phyloP scores from a whole-genome alignment of 371 early-diverging fungal genomes.

The Mucor mucedo region DNA sequence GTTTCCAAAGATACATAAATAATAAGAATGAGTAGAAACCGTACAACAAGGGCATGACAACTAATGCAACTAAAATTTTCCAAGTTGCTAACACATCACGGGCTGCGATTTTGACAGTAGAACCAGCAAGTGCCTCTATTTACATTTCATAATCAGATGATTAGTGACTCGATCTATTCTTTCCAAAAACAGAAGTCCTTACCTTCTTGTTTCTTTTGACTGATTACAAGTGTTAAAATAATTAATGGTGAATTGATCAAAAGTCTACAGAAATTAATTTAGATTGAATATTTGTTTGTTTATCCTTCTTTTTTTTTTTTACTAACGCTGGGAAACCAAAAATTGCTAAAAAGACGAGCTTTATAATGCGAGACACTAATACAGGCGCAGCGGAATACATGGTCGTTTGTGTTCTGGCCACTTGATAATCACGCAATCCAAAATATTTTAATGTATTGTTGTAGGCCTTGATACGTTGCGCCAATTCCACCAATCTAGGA shows the following conservation, averaged over 20 bases:
- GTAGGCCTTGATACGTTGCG: conserved; percentile 72
- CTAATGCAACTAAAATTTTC: conserved; percentile 76
- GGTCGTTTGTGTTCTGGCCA: conserved; percentile 66
- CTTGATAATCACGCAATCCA: conserved; percentile 88
- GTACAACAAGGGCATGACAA: conserved; percentile 67
- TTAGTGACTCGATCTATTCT: not conserved
- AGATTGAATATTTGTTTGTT: conserved; percentile 6
- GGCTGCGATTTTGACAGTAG: conserved; percentile 84
- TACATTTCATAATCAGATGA: conserved; percentile 19
- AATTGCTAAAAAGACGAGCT: conserved; percentile 62
- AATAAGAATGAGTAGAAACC: conserved; percentile 56
- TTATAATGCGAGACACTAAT: conserved; percentile 58
- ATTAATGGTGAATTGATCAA: conserved; percentile 70
- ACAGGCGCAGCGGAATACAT: conserved; percentile 58
- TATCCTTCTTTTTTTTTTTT: not conserved
- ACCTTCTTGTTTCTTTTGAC: conserved; percentile 66
- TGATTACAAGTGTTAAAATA: conserved; percentile 57
- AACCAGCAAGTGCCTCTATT: conserved; percentile 76
- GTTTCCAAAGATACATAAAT: conserved; percentile 24
- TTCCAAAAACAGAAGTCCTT: not conserved
- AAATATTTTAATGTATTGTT: conserved; percentile 77
- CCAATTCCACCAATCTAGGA: conserved; percentile 63
- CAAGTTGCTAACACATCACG: conserved; percentile 89
- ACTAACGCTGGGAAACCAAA: conserved; percentile 72
- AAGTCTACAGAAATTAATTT: conserved; percentile 36